These are phyloP conservation scores for Chloranthus sessilifolius DNA, from an alignment of 164 flowering plant genomes.

Conservation along the genomic window DNA sequence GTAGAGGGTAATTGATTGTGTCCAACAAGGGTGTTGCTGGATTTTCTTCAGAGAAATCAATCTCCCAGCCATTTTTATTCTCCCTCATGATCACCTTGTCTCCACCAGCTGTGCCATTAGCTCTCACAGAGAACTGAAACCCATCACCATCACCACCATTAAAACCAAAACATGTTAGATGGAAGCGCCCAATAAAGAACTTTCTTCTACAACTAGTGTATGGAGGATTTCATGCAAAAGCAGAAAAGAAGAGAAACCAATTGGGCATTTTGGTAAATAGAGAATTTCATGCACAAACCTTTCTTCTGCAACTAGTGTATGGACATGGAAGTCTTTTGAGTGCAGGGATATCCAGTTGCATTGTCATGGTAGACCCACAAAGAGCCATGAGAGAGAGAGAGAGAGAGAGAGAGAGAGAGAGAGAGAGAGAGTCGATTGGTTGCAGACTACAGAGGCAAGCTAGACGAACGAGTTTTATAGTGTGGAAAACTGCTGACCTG, in stretches of 20 bases:
- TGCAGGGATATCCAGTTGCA: conserved; percentile 13
- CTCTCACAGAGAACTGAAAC: conserved; percentile 40
- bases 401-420: conserved; percentile 10
- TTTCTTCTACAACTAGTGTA: neutral
- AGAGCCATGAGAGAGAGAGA: conserved; percentile 25
- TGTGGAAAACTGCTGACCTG: neutral
- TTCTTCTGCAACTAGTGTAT: conserved; percentile 19
- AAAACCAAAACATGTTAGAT: conserved; percentile 3
- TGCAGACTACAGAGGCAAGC: neutral
- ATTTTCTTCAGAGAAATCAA: conserved; percentile 56
- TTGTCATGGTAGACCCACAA: conserved; percentile 13
- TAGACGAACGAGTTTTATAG: conserved; percentile 3
- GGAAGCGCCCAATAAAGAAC: neutral
- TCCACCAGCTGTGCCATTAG: conserved; percentile 34
- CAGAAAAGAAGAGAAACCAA: conserved; percentile 5
- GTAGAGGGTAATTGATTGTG: conserved; percentile 69
- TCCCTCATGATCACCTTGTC: conserved; percentile 28
- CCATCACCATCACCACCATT: conserved; percentile 5
- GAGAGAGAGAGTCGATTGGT: neutral
- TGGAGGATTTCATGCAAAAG: too few species aligned
- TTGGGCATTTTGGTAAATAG: neutral
- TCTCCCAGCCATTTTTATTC: conserved; percentile 45
- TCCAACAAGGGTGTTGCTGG: conserved; percentile 81
- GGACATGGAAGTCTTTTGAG: conserved; percentile 12
- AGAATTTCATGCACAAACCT: conserved; percentile 21